Base-by-base conservation (phyloP, 495 filamentous ascomycete species). In the Acidomyces sp. region DNA sequence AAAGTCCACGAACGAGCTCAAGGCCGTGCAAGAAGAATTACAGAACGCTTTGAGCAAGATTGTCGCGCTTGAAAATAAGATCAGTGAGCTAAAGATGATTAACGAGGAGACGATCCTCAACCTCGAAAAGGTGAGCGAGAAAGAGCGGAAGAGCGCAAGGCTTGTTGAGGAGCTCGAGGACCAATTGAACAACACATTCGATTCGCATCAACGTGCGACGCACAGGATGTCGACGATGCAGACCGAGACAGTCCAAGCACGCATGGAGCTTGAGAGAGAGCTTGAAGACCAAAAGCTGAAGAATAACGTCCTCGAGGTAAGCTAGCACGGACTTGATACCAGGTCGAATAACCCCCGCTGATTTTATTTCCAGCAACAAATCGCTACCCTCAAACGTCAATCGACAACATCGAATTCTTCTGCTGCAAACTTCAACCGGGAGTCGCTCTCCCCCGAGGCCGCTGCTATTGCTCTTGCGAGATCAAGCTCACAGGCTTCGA, bases 141-240 rank as follows among this genome's bases (percentile, higher is more conserved):
- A 78, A 57, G 79, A 82, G 60, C 61, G 85, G 62, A 92, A 90
- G 66, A 88, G 87, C 59, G 81, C 81, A 12, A 77, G 82, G 31
- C 66, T 99, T 6, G 81, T 96, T 6, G 85, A 95, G 54, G 90
- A 96, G 61, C 77, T 99, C 13, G 90, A 99, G 59, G 86, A 99
- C 45, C 88, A 99, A 53, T 74, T 99, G n/a, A 80, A 82, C 46
- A 84, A 69, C 55, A 94, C 84, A 61, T 97, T 81, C 57, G 90
- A 97, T 43, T 84, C 93, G 54, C 85, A 88, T 49, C 82, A 93
- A 56, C 68, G 66, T 46, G 64, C 74, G n/a, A 71, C 72, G 6
- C 88, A 84, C 59, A 82, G 88, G 51, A 61, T 84, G 10, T 80
- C 82, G 55, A 53, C 57, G 2, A 48, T 83, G n/a, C 74, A 83